Conservation (phyloP, 306 rosid species). For the Pyrus bretschneideri region DNA sequence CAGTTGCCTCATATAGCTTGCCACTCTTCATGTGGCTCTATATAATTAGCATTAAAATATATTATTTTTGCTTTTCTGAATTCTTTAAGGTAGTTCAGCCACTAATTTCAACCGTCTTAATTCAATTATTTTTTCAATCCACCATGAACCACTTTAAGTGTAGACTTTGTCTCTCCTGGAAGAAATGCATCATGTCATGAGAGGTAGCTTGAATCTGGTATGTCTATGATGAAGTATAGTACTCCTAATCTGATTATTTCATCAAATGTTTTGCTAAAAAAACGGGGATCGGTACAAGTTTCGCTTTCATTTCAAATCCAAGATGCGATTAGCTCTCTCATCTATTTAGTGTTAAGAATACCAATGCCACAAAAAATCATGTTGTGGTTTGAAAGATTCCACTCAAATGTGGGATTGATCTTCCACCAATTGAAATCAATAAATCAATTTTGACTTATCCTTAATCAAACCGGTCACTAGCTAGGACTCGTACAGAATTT, state of each 20-base stretch:
- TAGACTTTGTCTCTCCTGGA: not conserved
- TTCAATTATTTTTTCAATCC: not conserved
- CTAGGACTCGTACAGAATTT: not conserved
- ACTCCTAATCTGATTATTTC: not conserved
- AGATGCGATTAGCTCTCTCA: not conserved
- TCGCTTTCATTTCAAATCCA: constrained; percentile 7
- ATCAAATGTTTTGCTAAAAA: not conserved
- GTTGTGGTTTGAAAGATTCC: not conserved
- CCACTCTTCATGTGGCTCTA: no score
- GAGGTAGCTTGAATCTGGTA: not conserved
- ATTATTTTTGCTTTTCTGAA: no score
- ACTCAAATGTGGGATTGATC: not conserved
- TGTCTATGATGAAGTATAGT: not conserved
- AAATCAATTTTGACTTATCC: not conserved
- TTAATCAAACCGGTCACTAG: not conserved
- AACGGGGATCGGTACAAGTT: not conserved
- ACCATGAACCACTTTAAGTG: not conserved
- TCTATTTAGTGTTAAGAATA: constrained; percentile 2
- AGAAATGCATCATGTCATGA: not conserved
- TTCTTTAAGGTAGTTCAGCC: not conserved
- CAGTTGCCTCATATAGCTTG: no score
- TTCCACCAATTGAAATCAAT: not conserved
- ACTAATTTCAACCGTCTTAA: not conserved
- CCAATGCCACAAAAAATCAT: not conserved
- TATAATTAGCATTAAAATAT: no score